A percentile compares a stretch with the other conserved stretches of the same genome.
Conservation (phyloP, 352 stramenopile species). For the Blastocystis sp. region DNA sequence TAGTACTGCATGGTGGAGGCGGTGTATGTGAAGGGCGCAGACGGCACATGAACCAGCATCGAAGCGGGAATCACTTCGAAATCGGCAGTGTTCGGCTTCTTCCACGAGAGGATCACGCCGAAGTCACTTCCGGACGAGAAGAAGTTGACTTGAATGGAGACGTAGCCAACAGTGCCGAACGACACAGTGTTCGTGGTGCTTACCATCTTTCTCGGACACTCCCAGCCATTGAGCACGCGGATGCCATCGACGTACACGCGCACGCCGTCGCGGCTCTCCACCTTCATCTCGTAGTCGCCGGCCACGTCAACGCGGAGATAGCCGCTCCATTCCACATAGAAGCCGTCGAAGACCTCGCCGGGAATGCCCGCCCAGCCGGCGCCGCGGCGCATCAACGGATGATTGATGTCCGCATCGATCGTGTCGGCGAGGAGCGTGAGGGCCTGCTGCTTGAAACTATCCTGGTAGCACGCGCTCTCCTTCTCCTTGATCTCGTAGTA, state of each 20-base stretch:
- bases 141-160: neutral
- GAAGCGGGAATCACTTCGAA: neutral
- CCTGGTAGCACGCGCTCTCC: neutral
- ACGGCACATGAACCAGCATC: neutral
- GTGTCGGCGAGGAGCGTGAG: neutral
- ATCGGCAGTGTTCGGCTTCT: neutral
- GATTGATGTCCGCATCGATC: neutral
- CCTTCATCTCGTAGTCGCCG: slow-evolving; percentile 2
- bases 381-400: neutral
- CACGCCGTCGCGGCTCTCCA: slow-evolving; percentile 22
- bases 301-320: neutral
- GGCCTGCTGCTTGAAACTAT: neutral
- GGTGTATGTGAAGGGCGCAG: neutral
- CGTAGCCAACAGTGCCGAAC: slow-evolving; percentile 3
- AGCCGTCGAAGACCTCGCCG: neutral
- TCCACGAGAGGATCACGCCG: neutral
- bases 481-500: neutral
- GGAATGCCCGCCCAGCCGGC: neutral
- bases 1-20: neutral
- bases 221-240: neutral
- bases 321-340: slow-evolving; percentile 25
- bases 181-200: neutral
- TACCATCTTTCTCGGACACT: neutral
- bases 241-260: slow-evolving; percentile 12
- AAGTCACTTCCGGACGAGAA: neutral